Evolutionary conservation across 129 eudicot species (phyloP), one percentile per base, ranked within the genome.

Genomic region (Chrysanthemum lavandulifolium): DNA sequence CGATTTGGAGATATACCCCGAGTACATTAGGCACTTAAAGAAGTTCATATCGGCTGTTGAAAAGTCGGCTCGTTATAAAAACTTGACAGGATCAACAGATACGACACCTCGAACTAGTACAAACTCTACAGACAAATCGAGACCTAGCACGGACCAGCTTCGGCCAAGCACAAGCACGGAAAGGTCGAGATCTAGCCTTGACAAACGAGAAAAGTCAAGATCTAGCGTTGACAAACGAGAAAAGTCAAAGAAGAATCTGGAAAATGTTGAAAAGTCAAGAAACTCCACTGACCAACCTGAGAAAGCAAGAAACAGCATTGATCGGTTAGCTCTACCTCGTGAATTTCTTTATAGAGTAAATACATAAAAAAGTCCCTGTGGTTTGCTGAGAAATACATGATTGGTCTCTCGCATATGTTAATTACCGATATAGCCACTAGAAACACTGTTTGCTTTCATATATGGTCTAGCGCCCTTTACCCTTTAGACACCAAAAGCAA

Each of bases 291-390:
- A 90, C 53, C 97, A 91, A 72, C 87, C 89, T 11, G 99, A 95
- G 75, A 91, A 82, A 86, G 83, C 91, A 40, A 78, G 97, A 76
- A 95, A 95, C 82, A 95, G 97, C 83, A 92, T 95, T 83, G 99
- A 95, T 75, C 96, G 99, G 97, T 73, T 75, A 78, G 81, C 76
- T 72, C 80, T 85, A 49, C 61, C 62, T 76, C 23, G 43, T 72
- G 76, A 55, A 15, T 3, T 61, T 72, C 16, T 14, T 14, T 5
- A 36, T 8, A 1, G 9, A 40, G 47, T 40, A 40, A 40, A 40
- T 40, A 40, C 47, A 6, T 7, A 40, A 40, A 36, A 36, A 36
- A 7, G 45, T 36, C 45, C 45, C 2, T 7, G 9, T 36, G 45
- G 45, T 36, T 36, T 1, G 45, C 45, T 36, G 45, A 36, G 9